Conservation (phyloP, 345 rosid genomes). For the Psidium guajava region DNA sequence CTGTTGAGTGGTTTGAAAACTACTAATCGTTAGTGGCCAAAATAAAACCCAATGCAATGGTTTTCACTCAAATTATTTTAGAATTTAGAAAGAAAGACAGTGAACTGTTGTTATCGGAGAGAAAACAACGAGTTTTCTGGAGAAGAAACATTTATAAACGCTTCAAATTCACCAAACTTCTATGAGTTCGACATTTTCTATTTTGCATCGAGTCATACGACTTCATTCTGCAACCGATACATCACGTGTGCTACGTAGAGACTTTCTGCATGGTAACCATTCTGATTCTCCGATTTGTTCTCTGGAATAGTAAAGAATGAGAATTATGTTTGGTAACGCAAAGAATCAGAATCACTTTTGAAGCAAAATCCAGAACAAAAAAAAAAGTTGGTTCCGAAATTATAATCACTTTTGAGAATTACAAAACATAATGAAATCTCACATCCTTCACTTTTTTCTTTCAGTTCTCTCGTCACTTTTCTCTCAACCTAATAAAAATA, state of each 20-base stretch:
- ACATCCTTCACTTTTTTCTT: too few relatives aligned
- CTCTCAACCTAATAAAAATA: too few relatives aligned
- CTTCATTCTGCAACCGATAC: background rate
- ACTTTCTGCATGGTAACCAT: too few relatives aligned
- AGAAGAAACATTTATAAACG: background rate
- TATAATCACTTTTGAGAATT: too few relatives aligned
- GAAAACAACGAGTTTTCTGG: background rate
- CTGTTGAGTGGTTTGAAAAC: background rate
- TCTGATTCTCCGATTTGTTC: too few relatives aligned
- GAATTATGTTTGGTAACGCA: too few relatives aligned
- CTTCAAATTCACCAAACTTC: background rate
- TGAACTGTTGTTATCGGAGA: background rate
- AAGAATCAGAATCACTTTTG: too few relatives aligned
- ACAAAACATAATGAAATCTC: too few relatives aligned
- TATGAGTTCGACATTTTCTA: background rate
- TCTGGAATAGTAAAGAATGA: too few relatives aligned
- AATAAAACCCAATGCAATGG: background rate
- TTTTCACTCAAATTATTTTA: background rate
- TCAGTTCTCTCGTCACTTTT: too few relatives aligned
- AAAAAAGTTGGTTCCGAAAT: too few relatives aligned
- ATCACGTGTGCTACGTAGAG: background rate
- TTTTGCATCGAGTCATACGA: background rate
- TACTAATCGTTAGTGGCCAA: background rate
- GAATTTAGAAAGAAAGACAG: background rate
- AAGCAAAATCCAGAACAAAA: too few relatives aligned